Evolutionary conservation across 257 asterid species (phyloP), one percentile per base, ranked within the genome.

Genomic region (Salvia splendens): DNA sequence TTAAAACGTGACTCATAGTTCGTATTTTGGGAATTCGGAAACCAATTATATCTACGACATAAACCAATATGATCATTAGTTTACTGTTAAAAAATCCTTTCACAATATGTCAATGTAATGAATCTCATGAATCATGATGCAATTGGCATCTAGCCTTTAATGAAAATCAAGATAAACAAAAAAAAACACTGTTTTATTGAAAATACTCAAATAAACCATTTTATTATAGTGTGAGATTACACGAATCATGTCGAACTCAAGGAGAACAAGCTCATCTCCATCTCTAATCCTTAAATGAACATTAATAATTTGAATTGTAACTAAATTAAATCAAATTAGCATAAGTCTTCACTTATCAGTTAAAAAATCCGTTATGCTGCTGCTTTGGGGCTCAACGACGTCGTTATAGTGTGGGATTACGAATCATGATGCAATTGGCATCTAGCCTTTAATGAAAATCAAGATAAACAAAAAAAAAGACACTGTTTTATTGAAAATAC

Each of bases 191-290:
- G 48, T 47, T 54, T 35, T 66, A 65, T 66, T 73, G 24, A 32
- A 24, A 24, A 24, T 24, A 24, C 30, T 24, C 3, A 24, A 24
- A 24, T 24, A 24, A 24, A 24, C 30, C 30, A 24, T 24, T 24
- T 24, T 24, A 24, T 24, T 24, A 24, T 24, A 24, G 10, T 50
- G 56, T 52, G 54, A 45, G 1, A 49, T 15, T 35, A 8, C 35
- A n/a, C 67, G 62, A 12, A 2, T 15, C 20, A 38, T 5, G 51
- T 24, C 5, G 6, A 54, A 73, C 51, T 66, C 50, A 66, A 74
- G 96, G 95, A 89, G 95, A 87, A 85, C 83, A 87, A 89, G 95
- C 71, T 79, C 82, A 80, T 89, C 96, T 89, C 95, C 92, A 67
- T 55, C 70, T 61, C 77, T 73, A 64, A 69, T 12, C 12, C 9